Percentiles rank a stretch among this genome's conserved stretches.
These are phyloP conservation scores for Clonostachys chloroleuca DNA, from an alignment of 2,329 filamentous ascomycete genomes.

Conservation along the genomic window DNA sequence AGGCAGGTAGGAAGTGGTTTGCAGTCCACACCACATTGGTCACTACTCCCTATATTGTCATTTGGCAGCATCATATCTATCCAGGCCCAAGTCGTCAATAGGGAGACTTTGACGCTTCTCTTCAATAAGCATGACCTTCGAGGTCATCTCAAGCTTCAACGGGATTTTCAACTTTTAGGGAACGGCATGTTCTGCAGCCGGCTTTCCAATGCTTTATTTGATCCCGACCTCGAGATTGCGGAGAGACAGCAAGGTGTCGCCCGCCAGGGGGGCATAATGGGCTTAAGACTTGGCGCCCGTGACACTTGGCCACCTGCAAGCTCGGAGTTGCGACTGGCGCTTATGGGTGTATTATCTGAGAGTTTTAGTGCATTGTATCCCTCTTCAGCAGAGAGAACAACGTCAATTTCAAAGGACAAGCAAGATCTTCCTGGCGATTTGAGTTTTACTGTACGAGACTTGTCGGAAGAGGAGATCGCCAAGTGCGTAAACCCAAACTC, in stretches of 20 bases:
- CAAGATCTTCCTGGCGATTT: slow-evolving; percentile 60
- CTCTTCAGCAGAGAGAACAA: slow-evolving; percentile 11
- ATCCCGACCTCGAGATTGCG: slow-evolving; percentile 74
- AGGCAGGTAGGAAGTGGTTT: slow-evolving; percentile 8
- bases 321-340: slow-evolving; percentile 82
- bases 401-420: slow-evolving; percentile 19
- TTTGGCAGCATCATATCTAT: slow-evolving; percentile 69
- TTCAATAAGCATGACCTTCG: slow-evolving; percentile 71
- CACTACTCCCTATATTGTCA: slow-evolving; percentile 63
- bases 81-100: slow-evolving; percentile 75
- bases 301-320: slow-evolving; percentile 90
- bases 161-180: slow-evolving; percentile 77
- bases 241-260: slow-evolving; percentile 68
- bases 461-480: slow-evolving; percentile 74
- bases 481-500: slow-evolving; percentile 78
- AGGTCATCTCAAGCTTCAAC: slow-evolving; percentile 69
- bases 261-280: slow-evolving; percentile 68
- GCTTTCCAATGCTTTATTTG: slow-evolving; percentile 79
- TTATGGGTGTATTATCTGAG: slow-evolving; percentile 82
- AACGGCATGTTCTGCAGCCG: slow-evolving; percentile 80
- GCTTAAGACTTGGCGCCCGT: slow-evolving; percentile 75
- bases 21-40: slow-evolving; percentile 47
- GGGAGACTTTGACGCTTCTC: slow-evolving; percentile 68
- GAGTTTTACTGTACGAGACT: slow-evolving; percentile 80
- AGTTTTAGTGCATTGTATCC: slow-evolving; percentile 47